Evolutionary conservation across 2,329 filamentous ascomycete genomes (phyloP), one percentile per base, ranked within the genome.

Genomic region (Pyrenochaeta sp.): DNA sequence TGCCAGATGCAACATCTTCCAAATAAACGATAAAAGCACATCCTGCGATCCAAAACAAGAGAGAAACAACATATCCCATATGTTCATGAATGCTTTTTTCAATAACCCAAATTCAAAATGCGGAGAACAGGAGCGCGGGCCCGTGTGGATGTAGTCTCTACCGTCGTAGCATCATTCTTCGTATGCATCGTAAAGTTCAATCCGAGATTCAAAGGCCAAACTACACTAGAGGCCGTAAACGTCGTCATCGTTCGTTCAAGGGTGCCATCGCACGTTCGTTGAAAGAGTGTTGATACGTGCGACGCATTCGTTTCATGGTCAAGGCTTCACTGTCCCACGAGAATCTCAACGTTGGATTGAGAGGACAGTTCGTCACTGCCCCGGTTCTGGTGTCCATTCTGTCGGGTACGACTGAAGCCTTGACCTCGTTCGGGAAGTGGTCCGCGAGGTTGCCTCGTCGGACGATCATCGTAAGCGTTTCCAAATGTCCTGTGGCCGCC

Each of bases 401-500:
- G 81, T 58, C 82, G 75, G 49, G 77, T 64, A 40, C 76, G 72
- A 38, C 75, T 74, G 71, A 78, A 86, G 71, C 73, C 83, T 63
- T 80, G 72, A 38, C 81, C 81, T 52, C 82, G 81, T 60, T 84
- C 83, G 29, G 80, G 78, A 22, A 81, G 73, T 19, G 83, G 83
- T 31, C 83, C 83, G 60, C 82, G 79, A 53, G 83, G 82, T 65
- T 86, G 83, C 53, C 83, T 76, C 58, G 83, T 76, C 49, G 83
- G 83, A 58, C 80, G 77, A 54, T 78, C 78, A 56, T 85, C 82
- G 67, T 79, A 82, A 51, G 72, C 74, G 40, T 79, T 78, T 67
- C 81, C 82, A 67, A 86, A 82, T 26, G 81, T 77, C 51, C 83
- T 77, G 71, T 86, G 84, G 65, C 83, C 83, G 48, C 83, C 83